Base-by-base conservation (phyloP, 768 basidiomycete genomes). In the Lanmaoa pseudosensibilis region DNA sequence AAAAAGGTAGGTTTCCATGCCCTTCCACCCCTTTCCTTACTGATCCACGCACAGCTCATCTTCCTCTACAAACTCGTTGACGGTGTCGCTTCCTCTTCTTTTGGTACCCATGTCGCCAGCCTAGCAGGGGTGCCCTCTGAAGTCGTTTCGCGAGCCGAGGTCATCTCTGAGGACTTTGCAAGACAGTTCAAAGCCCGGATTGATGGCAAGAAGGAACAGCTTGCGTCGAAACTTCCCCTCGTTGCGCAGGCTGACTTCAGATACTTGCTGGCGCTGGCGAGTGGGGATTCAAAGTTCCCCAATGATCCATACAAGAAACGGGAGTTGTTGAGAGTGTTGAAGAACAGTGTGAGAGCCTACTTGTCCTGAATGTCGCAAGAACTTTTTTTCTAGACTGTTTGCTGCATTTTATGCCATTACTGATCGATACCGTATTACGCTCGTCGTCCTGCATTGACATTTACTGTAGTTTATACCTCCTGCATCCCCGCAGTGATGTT, bases 41-140 rank as follows among this genome's bases (percentile, higher is more conserved):
- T 33, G 0, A 39, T 21, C 5, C 12, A 21, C 5, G 23, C 13
- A 39, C 63, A 95, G 91, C 85, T 97, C 39, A 83, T 94, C 19
- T 98, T 98, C 78, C 78, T 98, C 19, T 98, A 96, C 78, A 97
- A 98, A 75, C 85, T 98, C 33, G 83, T 95, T 46, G 84, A 87
- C 32, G 92, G 92, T 15, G 86, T 85, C n/a, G 92, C 93, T 0
- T 83, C 85, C 34, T 91, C 88, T 18, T 94, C 93, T 0, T 95
- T 95, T 65, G 94, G 92, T 10, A 94, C 94, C 1, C 94, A 96
- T 67, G 96, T 98, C 41, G 97, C 97, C 30, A 90, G 88, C 62
- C 81, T 99, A 44, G 97, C 96, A 4, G 97, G 96, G 6, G 93
- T 98, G 0, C 94, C 94, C 2, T 68, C 80, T 15, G 78, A 82